Evolutionary conservation across 345 rosid species (phyloP).

Genomic region (Murraya paniculata): DNA sequence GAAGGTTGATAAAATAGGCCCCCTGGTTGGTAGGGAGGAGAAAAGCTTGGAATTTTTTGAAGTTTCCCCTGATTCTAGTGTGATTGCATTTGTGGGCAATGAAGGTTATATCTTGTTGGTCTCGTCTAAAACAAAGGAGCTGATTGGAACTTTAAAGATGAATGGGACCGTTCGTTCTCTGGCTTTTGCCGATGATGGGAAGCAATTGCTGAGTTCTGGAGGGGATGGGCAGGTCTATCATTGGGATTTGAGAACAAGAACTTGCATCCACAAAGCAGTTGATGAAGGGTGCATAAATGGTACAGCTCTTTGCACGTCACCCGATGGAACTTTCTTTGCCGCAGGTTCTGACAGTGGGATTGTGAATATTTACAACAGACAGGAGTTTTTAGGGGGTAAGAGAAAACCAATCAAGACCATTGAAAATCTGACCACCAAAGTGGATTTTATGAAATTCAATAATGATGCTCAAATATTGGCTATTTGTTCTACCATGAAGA

Average conservation of each 20-base stretch:
- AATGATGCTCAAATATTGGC: conserved; percentile 83
- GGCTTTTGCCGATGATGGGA: conserved; percentile 70
- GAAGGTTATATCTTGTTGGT: conserved; percentile 87
- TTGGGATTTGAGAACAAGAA: conserved; percentile 88
- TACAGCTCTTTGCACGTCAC: conserved; percentile 65
- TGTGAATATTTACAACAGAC: conserved; percentile 81
- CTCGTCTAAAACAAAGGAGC: conserved; percentile 75
- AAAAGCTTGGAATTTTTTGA: conserved; percentile 91
- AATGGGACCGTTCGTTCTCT: conserved; percentile 77
- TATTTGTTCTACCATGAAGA: conserved; percentile 70
- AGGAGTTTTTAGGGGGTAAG: conserved; percentile 76
- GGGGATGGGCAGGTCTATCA: conserved; percentile 89
- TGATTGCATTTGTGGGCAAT: conserved; percentile 78
- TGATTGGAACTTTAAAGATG: conserved; percentile 87
- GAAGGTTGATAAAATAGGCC: conserved; percentile 74
- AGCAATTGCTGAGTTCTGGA: conserved; percentile 73
- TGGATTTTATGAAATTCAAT: conserved; percentile 80
- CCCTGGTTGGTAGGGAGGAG: conserved; percentile 94
- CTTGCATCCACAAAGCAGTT: conserved; percentile 73
- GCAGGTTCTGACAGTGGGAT: conserved; percentile 87
- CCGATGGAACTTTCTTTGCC: conserved; percentile 60
- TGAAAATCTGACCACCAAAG: conserved; percentile 76
- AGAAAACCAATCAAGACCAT: conserved; percentile 71
- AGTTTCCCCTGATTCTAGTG: conserved; percentile 77
- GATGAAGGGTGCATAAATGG: conserved; percentile 88